Conservation (phyloP, 768 basidiomycete genomes). For the Trametes punicea region DNA sequence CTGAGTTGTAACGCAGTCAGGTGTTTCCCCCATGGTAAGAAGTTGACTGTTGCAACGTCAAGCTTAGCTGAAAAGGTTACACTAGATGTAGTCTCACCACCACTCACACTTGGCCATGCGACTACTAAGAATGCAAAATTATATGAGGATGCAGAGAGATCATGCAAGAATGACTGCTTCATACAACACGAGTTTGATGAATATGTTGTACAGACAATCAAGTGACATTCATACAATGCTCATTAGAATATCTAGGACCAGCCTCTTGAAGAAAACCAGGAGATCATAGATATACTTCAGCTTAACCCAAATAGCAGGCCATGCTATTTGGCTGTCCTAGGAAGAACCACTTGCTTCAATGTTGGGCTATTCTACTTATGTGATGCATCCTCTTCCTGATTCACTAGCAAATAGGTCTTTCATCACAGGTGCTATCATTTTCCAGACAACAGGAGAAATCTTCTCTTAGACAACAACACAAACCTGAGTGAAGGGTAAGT, state of each 20-base stretch:
- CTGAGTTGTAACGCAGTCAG: too few relatives aligned
- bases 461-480: too few relatives aligned
- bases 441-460: not conserved
- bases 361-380: conserved; percentile 26
- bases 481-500: too few relatives aligned
- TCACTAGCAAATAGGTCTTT: conserved; percentile 1
- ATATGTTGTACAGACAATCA: not conserved
- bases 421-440: not conserved
- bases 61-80: too few relatives aligned
- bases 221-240: not conserved
- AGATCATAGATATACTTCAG: conserved; percentile 33
- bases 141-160: not conserved
- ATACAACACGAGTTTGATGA: not conserved
- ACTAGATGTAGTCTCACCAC: too few relatives aligned
- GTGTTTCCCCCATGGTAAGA: too few relatives aligned
- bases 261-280: not conserved
- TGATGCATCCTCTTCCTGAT: not conserved
- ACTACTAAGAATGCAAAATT: not conserved
- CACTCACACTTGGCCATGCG: not conserved
- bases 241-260: not conserved
- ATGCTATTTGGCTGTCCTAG: conserved; percentile 48
- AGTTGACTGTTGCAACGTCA: too few relatives aligned
- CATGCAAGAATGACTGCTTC: not conserved
- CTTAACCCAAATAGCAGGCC: conserved; percentile 45
- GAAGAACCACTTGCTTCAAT: conserved; percentile 46